phyloP scores from a whole-genome alignment of 2,329 filamentous ascomycete genomes.

The Hypomyces rosellus region DNA sequence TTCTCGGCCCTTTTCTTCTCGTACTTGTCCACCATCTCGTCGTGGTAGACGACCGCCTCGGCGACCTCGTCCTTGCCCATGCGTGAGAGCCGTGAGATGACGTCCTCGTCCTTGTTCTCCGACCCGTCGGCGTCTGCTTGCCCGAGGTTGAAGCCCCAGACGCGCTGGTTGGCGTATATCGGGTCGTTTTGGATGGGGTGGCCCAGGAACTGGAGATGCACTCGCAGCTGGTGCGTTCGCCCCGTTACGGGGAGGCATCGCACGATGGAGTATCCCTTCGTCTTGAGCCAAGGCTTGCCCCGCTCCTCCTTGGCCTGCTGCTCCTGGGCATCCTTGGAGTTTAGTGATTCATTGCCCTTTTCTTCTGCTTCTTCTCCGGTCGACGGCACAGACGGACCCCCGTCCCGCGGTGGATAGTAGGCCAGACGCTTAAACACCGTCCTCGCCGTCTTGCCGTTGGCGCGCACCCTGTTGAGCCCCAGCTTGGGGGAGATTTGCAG shows the following conservation, averaged over 20 bases:
- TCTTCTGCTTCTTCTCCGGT: constrained; percentile 1
- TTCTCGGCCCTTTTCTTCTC: constrained; percentile 88
- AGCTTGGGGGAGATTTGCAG: constrained; percentile 92
- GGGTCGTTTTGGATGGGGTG: constrained; percentile 96
- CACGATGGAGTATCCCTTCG: constrained; percentile 86
- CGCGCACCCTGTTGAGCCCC: constrained; percentile 87
- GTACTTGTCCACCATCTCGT: constrained; percentile 87
- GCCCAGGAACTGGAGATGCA: constrained; percentile 89
- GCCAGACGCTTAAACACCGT: constrained; percentile 89
- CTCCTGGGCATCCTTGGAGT: constrained; percentile 5
- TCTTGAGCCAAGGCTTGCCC: constrained; percentile 40
- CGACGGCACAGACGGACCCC: too few relatives aligned
- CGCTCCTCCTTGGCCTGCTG: constrained; percentile 14
- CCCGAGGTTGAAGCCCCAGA: constrained; percentile 80
- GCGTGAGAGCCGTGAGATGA: constrained; percentile 74
- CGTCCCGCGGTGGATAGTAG: constrained; percentile 65
- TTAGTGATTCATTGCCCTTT: constrained; percentile 9
- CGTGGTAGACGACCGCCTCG: constrained; percentile 85
- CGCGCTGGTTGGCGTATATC: constrained; percentile 90
- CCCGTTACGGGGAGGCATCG: constrained; percentile 90
- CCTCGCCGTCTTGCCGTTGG: constrained; percentile 80
- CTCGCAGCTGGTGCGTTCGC: constrained; percentile 87
- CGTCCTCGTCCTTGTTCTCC: constrained; percentile 75
- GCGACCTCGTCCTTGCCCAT: constrained; percentile 96
- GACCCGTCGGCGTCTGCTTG: constrained; percentile 57